Base-by-base conservation (phyloP, 768 basidiomycete genomes). In the Pholiota microspora region DNA sequence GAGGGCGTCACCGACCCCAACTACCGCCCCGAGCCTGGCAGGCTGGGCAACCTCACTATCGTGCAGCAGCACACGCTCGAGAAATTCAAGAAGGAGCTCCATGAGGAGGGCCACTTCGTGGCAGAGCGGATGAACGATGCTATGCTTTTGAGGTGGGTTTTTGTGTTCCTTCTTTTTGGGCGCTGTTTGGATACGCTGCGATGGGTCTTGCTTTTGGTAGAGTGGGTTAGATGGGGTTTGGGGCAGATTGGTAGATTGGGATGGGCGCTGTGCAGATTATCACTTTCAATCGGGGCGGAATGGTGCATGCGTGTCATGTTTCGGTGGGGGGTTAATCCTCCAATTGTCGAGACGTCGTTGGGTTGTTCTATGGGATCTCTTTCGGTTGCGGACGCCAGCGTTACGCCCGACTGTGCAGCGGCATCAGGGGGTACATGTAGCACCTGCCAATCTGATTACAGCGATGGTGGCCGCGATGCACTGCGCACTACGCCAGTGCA, bases 21-120 rank as follows among this genome's bases (percentile, higher is more conserved):
- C 67, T 88, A 84, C 69, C 81, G 74, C 61, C 86, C 88, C 10
- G 73, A 75, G 1, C 85, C 90, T 16, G 92, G 92, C 13, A 78
- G 85, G 27, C 71, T 92, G 34, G 92, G 92, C n/a, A 92, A 94
- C 68, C 77, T 94, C 62, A 80, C 81, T 1, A 66, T 76, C 0
- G 55, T 67, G 6, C 89, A 94, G 67, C 79, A 82, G 59, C 76
- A 84, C 57, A 81, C 84, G 8, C 82, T 94, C 54, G 81, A 86
- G 29, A 81, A 85, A 64, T 77, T 95, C 67, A 83, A 80, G 69
- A 75, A 77, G 63, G 80, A 89, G 63, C 73, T 92, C 60, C 66
- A 79, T 62, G 83, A 77, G 2, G 86, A 85, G 64, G 85, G 79
- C 3, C 62, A 64, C 44, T 89, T 86, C 64, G 84, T 83, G 15